These are phyloP conservation scores for Clitocybe nebularis DNA, from an alignment of 1,284 basidiomycete genomes.

Conservation along the genomic window DNA sequence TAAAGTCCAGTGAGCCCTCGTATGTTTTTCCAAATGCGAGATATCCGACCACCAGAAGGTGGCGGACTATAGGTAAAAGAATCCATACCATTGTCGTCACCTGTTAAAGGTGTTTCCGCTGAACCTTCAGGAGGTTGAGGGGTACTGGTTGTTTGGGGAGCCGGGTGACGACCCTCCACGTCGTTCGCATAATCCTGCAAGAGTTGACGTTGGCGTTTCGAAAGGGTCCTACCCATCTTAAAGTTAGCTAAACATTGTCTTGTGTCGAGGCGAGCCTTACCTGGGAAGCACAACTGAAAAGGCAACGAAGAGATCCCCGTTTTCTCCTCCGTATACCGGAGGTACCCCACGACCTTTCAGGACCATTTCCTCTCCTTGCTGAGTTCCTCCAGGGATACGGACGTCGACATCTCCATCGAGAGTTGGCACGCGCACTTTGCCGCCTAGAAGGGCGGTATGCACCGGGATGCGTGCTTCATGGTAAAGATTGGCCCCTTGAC, in stretches of 20 bases:
- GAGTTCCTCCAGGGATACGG: constrained; percentile 89
- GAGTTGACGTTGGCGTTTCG: constrained; percentile 81
- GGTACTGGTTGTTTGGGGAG: constrained; percentile 20
- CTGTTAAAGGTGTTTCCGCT: constrained; percentile 26
- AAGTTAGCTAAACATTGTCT: constrained; percentile 11
- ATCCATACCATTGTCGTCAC: constrained; percentile 70
- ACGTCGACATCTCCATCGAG: constrained; percentile 96
- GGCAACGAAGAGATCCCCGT: constrained; percentile 89
- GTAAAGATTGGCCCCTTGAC: constrained; percentile 92
- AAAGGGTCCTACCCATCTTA: constrained; percentile 59
- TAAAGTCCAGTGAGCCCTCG: constrained; percentile 66
- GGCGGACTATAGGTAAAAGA: constrained; percentile 55
- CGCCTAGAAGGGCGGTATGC: constrained; percentile 89
- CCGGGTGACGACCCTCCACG: constrained; percentile 62
- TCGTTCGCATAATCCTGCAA: constrained; percentile 92
- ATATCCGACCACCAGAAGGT: constrained; percentile 59
- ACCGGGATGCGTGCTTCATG: constrained; percentile 91
- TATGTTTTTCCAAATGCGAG: constrained; percentile 63
- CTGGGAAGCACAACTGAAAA: constrained; percentile 90
- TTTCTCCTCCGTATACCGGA: constrained; percentile 61
- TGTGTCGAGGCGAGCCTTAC: constrained; percentile 37
- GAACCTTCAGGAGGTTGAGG: constrained; percentile 20
- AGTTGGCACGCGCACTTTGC: constrained; percentile 90
- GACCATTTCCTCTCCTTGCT: constrained; percentile 96
- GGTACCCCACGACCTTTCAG: constrained; percentile 87